Base-by-base conservation (phyloP, 768 basidiomycete genomes). In the Boletus speciosus region DNA sequence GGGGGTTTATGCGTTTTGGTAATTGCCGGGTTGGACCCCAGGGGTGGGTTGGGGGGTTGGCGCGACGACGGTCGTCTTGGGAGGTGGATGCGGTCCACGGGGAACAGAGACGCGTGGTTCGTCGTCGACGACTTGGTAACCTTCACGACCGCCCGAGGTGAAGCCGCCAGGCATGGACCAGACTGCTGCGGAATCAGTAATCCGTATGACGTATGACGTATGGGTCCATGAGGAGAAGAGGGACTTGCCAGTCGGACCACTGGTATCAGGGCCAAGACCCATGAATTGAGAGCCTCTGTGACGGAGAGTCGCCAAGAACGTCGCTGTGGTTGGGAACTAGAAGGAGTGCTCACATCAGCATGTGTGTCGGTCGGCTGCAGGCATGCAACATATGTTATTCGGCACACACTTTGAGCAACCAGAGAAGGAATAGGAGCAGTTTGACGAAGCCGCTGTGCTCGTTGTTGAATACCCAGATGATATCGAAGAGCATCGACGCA, bases 161-260 rank as follows among this genome's bases (percentile, higher is more conserved):
- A 86, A 84, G 1, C 84, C 84, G 14, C 86, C 86, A 5, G 86
- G 86, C 86, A 88, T 88, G 19, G 85, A 80, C 86, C 86, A 88
- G 15, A 88, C 86, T 88, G 54, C 29, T 46, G 32, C n/a, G 36
- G 34, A 42, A n/a, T 54, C 7, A 52, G 32, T 1, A 27, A 27
- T 12, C 43, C 6, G 5, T 15, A n/a, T n/a, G 8, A 44, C 6
- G 5, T 15, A n/a, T n/a, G 8, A 44, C 9, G 25, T 6, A 11
- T 5, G 21, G 15, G 16, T 2, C 25, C 2, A 14, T 29, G 32
- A 10, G 21, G 27, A n/a, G 16, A 19, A 6, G 16, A 15, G 15
- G n/a, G 8, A 55, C 56, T 70, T 58, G 81, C 86, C 81, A 19
- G 86, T 85, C 23, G 83, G 78, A 6, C 84, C 83, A 55, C 67